Evolutionary conservation across 441 rosid genomes (phyloP), one percentile per base, ranked within the genome.

Genomic region (Biscutella laevigata): DNA sequence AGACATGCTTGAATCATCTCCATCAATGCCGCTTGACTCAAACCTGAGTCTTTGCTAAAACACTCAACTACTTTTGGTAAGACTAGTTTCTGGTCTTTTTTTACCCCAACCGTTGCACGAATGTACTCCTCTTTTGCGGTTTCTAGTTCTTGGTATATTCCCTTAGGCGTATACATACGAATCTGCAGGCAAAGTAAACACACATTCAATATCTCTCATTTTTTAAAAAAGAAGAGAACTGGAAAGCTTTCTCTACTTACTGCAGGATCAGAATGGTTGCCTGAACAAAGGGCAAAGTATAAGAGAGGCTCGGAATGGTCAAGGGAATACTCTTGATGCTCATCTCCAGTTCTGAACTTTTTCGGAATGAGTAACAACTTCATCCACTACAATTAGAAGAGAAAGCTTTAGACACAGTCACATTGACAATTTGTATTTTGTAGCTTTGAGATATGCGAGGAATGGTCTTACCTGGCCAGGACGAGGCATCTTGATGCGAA

Each of bases 241-340:
- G n/a, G 39, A 10, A 53, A 6, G 29, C 19, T 26, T 45, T 53
- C 61, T 59, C 44, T 52, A 52, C 56, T 43, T 81, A 92, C 96
- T 70, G 94, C 95, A 3, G 98, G 96, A 57, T 92, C 95, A 7
- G 96, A 92, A 74, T 82, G 91, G 75, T 77, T 88, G 58, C 96
- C 96, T 7, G 83, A 83, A 55, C 86, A 79, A 46, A 91, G 91
- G 0, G 91, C 78, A 47, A 91, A 91, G 75, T 80, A 81, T 49
- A 88, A 43, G 45, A 79, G 91, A 35, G 95, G 79, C 69, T 88
- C 98, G 0, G 86, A 69, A 56, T 64, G 78, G 15, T 79, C 81
- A 9, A 88, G 70, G 35, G 83, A 82, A 64, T 80, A 86, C 1
- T 74, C 81, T 70, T 74, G 91, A 52, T 87, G 71, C 37, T 69